These are phyloP conservation scores for Umbilicus rupestris DNA, from an alignment of 164 flowering plant species.

Conservation along the genomic window DNA sequence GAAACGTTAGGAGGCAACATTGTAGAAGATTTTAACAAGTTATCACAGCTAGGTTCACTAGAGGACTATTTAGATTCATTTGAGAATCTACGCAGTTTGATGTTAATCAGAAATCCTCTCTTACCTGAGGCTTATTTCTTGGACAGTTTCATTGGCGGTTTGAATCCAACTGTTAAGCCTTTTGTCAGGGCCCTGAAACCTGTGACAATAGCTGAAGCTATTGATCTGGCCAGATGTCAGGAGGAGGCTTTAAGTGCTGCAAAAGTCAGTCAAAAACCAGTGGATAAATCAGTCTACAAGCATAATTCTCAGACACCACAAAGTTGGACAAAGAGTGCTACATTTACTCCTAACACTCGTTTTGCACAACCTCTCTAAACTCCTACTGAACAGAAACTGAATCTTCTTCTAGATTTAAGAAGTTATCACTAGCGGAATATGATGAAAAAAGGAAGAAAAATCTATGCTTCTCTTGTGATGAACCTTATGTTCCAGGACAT, in stretches of 20 bases:
- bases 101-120: not conserved
- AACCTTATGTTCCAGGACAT: not conserved
- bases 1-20: not conserved
- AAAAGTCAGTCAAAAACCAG: too few species aligned
- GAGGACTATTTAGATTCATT: not conserved
- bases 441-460: not conserved
- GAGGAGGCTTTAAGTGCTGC: not conserved
- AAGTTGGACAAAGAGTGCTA: too few species aligned
- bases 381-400: too few species aligned
- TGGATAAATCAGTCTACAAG: too few species aligned
- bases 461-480: not conserved
- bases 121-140: too few species aligned
- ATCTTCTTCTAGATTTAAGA: too few species aligned
- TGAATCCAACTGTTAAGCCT: not conserved
- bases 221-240: not conserved
- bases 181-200: constrained; percentile 3
- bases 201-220: not conserved
- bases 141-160: constrained; percentile 3
- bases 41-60: too few species aligned
- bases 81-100: not conserved
- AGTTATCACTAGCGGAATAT: too few species aligned
- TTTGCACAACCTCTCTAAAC: too few species aligned
- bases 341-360: too few species aligned
- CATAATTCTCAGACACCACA: too few species aligned
- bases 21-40: not conserved